Conservation (phyloP, 306 rosid genomes). For the Lathyrus tuberosus region DNA sequence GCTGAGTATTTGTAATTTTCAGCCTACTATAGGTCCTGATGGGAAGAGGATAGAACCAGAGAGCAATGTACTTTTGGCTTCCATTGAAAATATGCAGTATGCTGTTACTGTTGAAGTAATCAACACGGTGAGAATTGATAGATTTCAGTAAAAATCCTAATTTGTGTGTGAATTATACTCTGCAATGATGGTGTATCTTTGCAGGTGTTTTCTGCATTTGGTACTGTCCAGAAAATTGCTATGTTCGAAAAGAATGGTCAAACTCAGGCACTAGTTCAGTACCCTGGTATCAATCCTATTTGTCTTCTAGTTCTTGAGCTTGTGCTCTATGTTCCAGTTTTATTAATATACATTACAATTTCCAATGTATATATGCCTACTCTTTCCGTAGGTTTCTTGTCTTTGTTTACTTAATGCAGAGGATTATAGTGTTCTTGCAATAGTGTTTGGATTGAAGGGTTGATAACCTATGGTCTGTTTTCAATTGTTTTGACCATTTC, state of each 20-base stretch:
- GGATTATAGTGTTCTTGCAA: neutral
- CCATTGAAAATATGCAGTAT: conserved; percentile 96
- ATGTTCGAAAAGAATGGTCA: conserved; percentile 89
- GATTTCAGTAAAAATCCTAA: neutral
- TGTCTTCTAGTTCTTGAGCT: conserved; percentile 25
- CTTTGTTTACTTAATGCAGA: neutral
- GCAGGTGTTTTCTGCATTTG: conserved; percentile 82
- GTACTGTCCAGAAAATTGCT: conserved; percentile 80
- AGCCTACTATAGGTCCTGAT: conserved; percentile 83
- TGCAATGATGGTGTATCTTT: conserved; percentile 24
- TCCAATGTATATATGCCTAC: conserved; percentile 8
- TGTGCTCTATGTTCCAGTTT: conserved; percentile 22
- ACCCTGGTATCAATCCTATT: conserved; percentile 62
- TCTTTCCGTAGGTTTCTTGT: conserved; percentile 18
- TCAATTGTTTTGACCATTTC: conserved; percentile 7
- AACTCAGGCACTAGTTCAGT: conserved; percentile 83
- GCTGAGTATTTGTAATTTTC: conserved; percentile 48
- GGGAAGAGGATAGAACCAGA: conserved; percentile 84
- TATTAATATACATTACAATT: neutral
- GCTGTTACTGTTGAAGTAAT: conserved; percentile 93
- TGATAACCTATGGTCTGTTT: neutral
- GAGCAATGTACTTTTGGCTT: conserved; percentile 92
- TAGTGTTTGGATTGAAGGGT: conserved; percentile 12
- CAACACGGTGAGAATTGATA: conserved; percentile 62
- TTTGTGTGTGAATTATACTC: conserved; percentile 29